Conservation (phyloP, 2,329 filamentous ascomycete genomes). For the Scedosporium boydii region DNA sequence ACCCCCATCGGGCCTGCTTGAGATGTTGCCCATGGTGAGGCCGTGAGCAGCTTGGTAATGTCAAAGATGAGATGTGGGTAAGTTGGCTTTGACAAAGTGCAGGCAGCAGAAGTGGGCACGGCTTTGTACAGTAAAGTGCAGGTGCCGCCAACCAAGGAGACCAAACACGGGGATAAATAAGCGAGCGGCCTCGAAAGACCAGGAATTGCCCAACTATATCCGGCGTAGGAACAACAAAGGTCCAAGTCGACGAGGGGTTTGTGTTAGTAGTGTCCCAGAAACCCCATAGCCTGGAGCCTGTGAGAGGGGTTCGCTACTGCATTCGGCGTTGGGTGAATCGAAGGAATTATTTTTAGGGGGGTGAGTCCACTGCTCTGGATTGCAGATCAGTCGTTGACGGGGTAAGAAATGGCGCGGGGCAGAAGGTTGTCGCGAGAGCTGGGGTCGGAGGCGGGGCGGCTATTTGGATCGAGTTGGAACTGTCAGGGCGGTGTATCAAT, state of each 20-base stretch:
- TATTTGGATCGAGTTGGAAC: background rate
- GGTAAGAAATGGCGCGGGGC: background rate
- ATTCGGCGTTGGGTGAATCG: background rate
- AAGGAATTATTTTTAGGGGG: background rate
- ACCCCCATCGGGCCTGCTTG: conserved; percentile 79
- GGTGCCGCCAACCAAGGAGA: background rate
- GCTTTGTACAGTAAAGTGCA: too few species aligned
- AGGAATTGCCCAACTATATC: background rate
- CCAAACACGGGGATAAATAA: background rate
- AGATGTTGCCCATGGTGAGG: conserved; percentile 79
- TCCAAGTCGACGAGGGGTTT: background rate
- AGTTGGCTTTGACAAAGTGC: too few species aligned
- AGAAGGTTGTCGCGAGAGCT: background rate
- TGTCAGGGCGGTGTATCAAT: background rate
- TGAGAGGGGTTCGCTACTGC: background rate
- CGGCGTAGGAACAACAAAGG: background rate
- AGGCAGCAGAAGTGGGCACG: too few species aligned
- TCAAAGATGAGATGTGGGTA: too few species aligned
- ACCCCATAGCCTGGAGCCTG: background rate
- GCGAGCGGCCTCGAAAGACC: background rate
- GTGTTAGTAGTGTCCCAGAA: conserved; percentile 1
- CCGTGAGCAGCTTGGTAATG: conserved; percentile 7
- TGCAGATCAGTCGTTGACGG: background rate
- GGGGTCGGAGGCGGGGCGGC: background rate
- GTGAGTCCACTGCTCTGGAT: background rate